phyloP scores from a whole-genome alignment of 495 filamentous ascomycete genomes.

The Penicillium cosmopolitanum region DNA sequence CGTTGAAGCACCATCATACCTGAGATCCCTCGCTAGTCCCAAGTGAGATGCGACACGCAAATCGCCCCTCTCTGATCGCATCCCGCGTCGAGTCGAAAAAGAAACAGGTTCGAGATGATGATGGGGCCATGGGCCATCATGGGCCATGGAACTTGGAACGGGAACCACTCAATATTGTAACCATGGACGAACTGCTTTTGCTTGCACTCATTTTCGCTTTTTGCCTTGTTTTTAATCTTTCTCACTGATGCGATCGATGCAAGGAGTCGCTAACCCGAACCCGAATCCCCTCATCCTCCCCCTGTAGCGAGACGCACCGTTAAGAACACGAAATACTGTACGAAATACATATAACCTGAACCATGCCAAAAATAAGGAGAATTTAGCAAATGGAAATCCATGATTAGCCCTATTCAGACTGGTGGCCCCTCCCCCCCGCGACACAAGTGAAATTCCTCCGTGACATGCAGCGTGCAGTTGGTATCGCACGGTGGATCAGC shows the following conservation, averaged over 20 bases:
- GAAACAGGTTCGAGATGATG: background rate
- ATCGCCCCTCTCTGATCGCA: slow-evolving; percentile 5
- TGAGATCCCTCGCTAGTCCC: slow-evolving; percentile 3
- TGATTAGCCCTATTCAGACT: background rate
- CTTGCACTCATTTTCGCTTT: background rate
- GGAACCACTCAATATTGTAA: background rate
- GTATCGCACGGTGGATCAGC: slow-evolving; percentile 29
- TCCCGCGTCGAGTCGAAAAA: background rate
- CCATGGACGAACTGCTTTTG: slow-evolving; percentile 6
- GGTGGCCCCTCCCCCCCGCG: background rate
- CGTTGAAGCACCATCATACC: background rate
- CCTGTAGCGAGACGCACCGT: background rate
- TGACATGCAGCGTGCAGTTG: slow-evolving; percentile 34
- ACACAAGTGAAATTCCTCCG: slow-evolving; percentile 21
- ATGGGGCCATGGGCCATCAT: background rate
- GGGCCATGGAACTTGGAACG: slow-evolving; percentile 9
- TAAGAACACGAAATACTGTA: background rate
- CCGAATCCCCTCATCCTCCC: background rate
- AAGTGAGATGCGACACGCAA: background rate
- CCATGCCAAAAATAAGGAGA: too few relatives aligned
- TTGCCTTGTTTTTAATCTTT: background rate
- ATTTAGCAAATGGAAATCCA: background rate
- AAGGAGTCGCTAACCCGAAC: slow-evolving; percentile 2
- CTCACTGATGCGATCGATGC: background rate
- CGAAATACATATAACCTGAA: too few relatives aligned